Percentiles rank a stretch among this genome's conserved stretches.
Evolutionary conservation across 2,329 filamentous ascomycete species (phyloP).

Genomic region (Trichoderma endophyticum): DNA sequence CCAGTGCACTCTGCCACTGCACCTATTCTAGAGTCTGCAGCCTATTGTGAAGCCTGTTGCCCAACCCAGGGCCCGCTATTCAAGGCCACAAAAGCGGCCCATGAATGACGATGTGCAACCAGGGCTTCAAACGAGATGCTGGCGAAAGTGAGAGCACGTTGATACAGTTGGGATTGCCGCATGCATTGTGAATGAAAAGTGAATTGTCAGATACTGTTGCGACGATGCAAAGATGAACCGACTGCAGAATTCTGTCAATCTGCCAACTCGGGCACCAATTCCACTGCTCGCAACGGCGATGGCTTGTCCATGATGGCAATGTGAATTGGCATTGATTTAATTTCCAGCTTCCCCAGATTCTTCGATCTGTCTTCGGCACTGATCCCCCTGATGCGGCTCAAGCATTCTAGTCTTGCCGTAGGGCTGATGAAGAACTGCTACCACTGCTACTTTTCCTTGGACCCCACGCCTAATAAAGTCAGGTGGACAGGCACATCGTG

Average conservation of each 20-base stretch:
- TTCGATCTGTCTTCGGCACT: slow-evolving; percentile 16
- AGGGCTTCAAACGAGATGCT: neutral
- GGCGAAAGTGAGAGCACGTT: neutral
- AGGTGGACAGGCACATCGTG: slow-evolving; percentile 4
- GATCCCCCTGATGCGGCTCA: slow-evolving; percentile 19
- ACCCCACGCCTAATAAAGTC: slow-evolving; percentile 13
- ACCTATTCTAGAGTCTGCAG: neutral
- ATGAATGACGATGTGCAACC: slow-evolving; percentile 18
- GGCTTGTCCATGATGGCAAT: neutral
- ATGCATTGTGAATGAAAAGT: neutral
- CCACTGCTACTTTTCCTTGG: neutral
- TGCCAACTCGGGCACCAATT: neutral
- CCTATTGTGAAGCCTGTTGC: neutral
- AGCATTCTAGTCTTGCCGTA: slow-evolving; percentile 16
- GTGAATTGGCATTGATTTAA: neutral
- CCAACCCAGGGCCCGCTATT: slow-evolving; percentile 12
- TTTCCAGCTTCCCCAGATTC: slow-evolving; percentile 16
- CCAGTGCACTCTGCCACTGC: neutral
- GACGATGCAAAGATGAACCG: neutral
- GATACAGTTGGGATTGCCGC: neutral
- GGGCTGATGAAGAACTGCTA: slow-evolving; percentile 19
- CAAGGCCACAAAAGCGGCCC: slow-evolving; percentile 13
- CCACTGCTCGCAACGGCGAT: neutral
- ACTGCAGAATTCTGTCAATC: neutral
- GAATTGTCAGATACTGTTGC: neutral